These are phyloP conservation scores for Rhizomucor miehei DNA, from an alignment of 371 early-diverging fungal genomes.

Conservation along the genomic window DNA sequence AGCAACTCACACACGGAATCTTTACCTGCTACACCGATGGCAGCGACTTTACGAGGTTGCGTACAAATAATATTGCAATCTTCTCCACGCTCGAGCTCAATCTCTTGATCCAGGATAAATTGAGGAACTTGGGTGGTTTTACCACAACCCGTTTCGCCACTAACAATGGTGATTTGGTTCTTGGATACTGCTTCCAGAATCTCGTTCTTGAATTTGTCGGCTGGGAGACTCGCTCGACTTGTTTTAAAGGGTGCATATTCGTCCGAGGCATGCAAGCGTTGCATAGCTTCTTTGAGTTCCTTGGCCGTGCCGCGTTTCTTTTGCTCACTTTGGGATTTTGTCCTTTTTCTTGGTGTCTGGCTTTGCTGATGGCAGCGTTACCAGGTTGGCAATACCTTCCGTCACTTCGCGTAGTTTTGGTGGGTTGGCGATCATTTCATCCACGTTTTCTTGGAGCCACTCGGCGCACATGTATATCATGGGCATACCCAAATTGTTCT, in stretches of 20 bases:
- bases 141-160: slow-evolving; percentile 85
- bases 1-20: background rate
- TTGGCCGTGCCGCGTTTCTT: background rate
- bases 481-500: slow-evolving; percentile 58
- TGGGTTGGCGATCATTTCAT: slow-evolving; percentile 56
- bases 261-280: slow-evolving; percentile 25
- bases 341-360: slow-evolving; percentile 3
- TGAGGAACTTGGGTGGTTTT: slow-evolving; percentile 91
- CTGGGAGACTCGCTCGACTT: slow-evolving; percentile 63
- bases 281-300: slow-evolving; percentile 10
- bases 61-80: slow-evolving; percentile 82
- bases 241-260: slow-evolving; percentile 52
- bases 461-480: slow-evolving; percentile 66
- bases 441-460: slow-evolving; percentile 67
- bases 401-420: slow-evolving; percentile 57
- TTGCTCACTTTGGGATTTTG: background rate
- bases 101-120: slow-evolving; percentile 77
- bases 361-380: background rate
- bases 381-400: slow-evolving; percentile 27
- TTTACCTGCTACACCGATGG: slow-evolving; percentile 77
- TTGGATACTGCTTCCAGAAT: slow-evolving; percentile 53
- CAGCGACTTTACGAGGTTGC: slow-evolving; percentile 92
- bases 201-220: slow-evolving; percentile 52
- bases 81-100: slow-evolving; percentile 45
- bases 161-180: slow-evolving; percentile 60